Evolutionary conservation across 805 yeast species (phyloP).

Genomic region (Yarrowia bubula): DNA sequence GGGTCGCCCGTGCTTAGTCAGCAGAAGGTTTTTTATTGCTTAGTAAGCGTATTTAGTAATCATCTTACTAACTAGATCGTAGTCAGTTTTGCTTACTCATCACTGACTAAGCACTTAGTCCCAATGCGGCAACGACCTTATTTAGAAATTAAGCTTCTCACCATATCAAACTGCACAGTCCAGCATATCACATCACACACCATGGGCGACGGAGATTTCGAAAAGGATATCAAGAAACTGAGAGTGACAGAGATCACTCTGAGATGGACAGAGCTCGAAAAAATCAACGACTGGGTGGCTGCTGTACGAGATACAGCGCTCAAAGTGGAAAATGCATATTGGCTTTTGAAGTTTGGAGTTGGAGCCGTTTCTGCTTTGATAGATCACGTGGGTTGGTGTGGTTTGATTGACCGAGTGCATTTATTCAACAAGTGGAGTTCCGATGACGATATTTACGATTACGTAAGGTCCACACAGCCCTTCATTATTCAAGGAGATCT

Average conservation of each 20-base stretch:
- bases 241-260: neutral
- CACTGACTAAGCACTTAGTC: neutral
- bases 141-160: no score
- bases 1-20: no score
- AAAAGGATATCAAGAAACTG: conserved; percentile 16
- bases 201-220: conserved; percentile 21
- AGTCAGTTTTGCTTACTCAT: neutral
- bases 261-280: conserved; percentile 15
- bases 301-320: conserved; percentile 11
- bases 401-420: conserved; percentile 10
- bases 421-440: conserved; percentile 23
- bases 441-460: conserved; percentile 18
- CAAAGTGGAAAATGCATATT: conserved; percentile 13
- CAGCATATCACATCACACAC: neutral
- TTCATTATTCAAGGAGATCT: conserved; percentile 17
- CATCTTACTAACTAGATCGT: neutral
- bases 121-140: no score
- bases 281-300: conserved; percentile 13
- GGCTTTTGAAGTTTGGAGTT: conserved; percentile 24
- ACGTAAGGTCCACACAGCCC: conserved; percentile 5
- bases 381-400: conserved; percentile 20
- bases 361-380: conserved; percentile 3
- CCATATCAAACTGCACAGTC: neutral
- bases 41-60: neutral
- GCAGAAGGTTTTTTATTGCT: no score